phyloP scores from a whole-genome alignment of 352 stramenopile genomes.

The Pythium plurisporium region DNA sequence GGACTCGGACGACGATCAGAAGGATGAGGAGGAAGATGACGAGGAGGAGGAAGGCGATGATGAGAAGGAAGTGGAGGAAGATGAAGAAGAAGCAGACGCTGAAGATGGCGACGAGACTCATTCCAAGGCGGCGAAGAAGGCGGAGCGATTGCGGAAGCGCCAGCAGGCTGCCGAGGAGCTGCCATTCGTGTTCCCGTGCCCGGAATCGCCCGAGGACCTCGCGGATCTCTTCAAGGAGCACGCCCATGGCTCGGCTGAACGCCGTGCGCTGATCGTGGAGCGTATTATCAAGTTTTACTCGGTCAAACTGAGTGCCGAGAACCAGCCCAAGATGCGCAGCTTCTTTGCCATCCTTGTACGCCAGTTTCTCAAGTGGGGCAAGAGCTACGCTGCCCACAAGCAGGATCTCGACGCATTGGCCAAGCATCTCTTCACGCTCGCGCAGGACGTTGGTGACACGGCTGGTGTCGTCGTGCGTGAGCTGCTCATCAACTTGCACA shows the following conservation, averaged over 20 bases:
- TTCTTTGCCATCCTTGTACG: conserved; percentile 94
- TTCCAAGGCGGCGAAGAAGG: conserved; percentile 78
- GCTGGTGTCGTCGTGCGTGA: conserved; percentile 87
- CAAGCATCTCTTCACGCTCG: conserved; percentile 85
- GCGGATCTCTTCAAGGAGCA: conserved; percentile 86
- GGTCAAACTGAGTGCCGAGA: conserved; percentile 90
- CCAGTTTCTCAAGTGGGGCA: conserved; percentile 90
- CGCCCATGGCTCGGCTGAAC: conserved; percentile 64
- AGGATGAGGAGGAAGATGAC: conserved; percentile 51
- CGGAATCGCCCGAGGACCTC: conserved; percentile 89
- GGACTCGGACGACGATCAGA: conserved; percentile 35
- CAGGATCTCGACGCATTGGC: conserved; percentile 74
- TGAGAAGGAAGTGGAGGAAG: conserved; percentile 49
- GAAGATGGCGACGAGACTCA: conserved; percentile 43
- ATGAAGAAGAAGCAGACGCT: conserved; percentile 44
- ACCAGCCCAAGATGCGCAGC: conserved; percentile 95
- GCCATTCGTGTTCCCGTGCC: conserved; percentile 94
- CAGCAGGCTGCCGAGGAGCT: conserved; percentile 71
- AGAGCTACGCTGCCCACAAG: conserved; percentile 66
- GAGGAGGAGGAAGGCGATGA: conserved; percentile 50
- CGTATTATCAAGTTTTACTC: conserved; percentile 93
- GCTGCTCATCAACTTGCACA: conserved; percentile 88
- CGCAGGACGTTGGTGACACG: conserved; percentile 88
- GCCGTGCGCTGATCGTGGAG: conserved; percentile 86
- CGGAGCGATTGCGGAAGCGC: conserved; percentile 43